Percentiles rank a stretch among this genome's conserved stretches.
These are phyloP conservation scores for Metschnikowia dekortorum DNA, from an alignment of 805 yeast genomes.

Conservation along the genomic window DNA sequence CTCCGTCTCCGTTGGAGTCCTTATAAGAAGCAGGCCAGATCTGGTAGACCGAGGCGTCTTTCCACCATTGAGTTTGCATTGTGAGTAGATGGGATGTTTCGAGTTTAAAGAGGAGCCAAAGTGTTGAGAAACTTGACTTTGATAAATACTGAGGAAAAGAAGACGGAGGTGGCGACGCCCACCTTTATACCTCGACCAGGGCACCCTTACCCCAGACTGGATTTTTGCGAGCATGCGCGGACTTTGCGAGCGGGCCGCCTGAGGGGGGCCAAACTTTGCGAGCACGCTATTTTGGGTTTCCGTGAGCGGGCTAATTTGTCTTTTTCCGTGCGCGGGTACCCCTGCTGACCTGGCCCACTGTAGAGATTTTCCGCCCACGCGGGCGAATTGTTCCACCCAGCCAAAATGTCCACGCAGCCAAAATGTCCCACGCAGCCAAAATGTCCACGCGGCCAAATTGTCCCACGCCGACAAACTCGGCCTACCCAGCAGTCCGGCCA, in stretches of 20 bases:
- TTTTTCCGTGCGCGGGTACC: too few species aligned
- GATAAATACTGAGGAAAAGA: background rate
- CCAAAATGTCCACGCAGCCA: too few species aligned
- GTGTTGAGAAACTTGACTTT: background rate
- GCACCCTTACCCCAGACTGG: conserved; percentile 1
- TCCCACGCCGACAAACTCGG: too few species aligned
- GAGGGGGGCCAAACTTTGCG: background rate
- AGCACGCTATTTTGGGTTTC: background rate
- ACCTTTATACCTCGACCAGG: conserved; percentile 1
- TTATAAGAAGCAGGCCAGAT: conserved; percentile 59
- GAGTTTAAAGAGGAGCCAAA: background rate
- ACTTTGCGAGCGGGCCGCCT: background rate
- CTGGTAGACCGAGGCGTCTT: conserved; percentile 52
- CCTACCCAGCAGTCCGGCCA: too few species aligned
- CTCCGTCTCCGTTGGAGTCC: conserved; percentile 56
- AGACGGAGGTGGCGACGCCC: background rate
- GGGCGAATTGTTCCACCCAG: too few species aligned
- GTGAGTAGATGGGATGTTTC: background rate
- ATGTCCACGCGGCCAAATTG: too few species aligned
- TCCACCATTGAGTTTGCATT: conserved; percentile 43
- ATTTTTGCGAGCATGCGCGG: conserved; percentile 2
- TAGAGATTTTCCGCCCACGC: too few species aligned
- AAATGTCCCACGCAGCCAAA: too few species aligned
- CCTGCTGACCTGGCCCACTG: too few species aligned
- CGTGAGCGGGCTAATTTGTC: too few species aligned